Evolutionary conservation across 2,329 filamentous ascomycete species (phyloP).

Genomic region (Elsinoe ampelina): DNA sequence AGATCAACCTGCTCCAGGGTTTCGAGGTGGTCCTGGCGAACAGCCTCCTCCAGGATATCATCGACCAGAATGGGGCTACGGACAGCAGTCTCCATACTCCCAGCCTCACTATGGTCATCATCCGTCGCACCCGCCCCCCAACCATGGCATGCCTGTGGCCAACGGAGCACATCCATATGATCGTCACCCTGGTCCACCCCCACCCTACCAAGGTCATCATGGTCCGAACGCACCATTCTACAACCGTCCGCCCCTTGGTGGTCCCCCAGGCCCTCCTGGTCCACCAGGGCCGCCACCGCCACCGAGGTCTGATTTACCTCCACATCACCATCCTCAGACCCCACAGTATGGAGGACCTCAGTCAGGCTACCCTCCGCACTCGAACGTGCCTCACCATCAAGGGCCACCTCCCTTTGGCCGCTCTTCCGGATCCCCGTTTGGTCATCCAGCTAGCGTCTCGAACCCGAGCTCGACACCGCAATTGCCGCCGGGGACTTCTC

Average conservation of each 20-base stretch:
- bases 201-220: neutral
- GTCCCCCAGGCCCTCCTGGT: slow-evolving; percentile 1
- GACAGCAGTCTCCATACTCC: neutral
- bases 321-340: neutral
- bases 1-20: slow-evolving; percentile 2
- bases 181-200: neutral
- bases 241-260: neutral
- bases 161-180: slow-evolving; percentile 7
- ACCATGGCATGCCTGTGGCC: neutral
- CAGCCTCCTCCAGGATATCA: neutral
- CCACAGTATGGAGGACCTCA: neutral
- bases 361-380: neutral
- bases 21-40: neutral
- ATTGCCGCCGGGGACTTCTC: slow-evolving; percentile 2
- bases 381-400: neutral
- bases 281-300: neutral
- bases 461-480: slow-evolving; percentile 8
- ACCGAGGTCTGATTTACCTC: neutral
- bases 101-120: slow-evolving; percentile 9
- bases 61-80: slow-evolving; percentile 6
- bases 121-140: neutral
- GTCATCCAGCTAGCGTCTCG: neutral
- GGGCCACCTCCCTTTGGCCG: slow-evolving; percentile 8
- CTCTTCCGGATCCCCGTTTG: slow-evolving; percentile 1
- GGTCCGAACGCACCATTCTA: neutral